These are phyloP conservation scores for Globisporangium abappressorium DNA, from an alignment of 352 stramenopile genomes.

Conservation along the genomic window DNA sequence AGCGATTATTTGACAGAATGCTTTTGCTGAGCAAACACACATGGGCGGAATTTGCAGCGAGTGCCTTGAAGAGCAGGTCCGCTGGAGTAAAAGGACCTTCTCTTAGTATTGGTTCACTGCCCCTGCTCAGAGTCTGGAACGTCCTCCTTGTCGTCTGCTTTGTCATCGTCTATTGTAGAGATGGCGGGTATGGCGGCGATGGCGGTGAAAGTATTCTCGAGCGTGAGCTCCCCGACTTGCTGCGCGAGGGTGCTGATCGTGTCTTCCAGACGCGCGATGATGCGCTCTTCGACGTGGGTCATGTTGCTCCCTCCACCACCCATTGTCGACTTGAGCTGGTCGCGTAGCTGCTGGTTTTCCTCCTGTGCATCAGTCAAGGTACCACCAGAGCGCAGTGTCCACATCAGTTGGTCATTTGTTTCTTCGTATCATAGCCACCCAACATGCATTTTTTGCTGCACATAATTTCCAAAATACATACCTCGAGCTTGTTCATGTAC, in stretches of 20 bases:
- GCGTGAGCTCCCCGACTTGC: conserved; percentile 41
- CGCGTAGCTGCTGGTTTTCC: conserved; percentile 38
- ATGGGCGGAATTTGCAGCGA: not conserved
- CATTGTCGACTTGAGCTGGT: conserved; percentile 22
- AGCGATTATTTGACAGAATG: not conserved
- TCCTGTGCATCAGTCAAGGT: conserved; percentile 13
- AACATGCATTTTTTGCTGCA: not conserved
- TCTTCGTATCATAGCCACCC: not conserved
- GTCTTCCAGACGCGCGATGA: conserved; percentile 44
- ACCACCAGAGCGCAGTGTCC: conserved; percentile 3
- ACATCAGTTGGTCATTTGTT: not conserved
- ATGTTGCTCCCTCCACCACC: conserved; percentile 7
- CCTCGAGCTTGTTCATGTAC: conserved; percentile 44
- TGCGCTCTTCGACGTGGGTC: conserved; percentile 36
- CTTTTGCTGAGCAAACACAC: not conserved
- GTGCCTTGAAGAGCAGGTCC: not conserved
- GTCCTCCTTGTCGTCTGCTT: not conserved
- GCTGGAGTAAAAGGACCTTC: not conserved
- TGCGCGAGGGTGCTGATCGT: conserved; percentile 43
- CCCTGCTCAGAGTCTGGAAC: not conserved
- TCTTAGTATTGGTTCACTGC: not conserved
- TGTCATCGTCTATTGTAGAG: not conserved
- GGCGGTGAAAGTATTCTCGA: conserved; percentile 18
- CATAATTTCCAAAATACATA: conserved; percentile 12
- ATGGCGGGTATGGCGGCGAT: not conserved